Percentiles rank a stretch among this genome's conserved stretches.
These are phyloP conservation scores for Phialophora verrucosa DNA, from an alignment of 2,329 filamentous ascomycete species.

Conservation along the genomic window DNA sequence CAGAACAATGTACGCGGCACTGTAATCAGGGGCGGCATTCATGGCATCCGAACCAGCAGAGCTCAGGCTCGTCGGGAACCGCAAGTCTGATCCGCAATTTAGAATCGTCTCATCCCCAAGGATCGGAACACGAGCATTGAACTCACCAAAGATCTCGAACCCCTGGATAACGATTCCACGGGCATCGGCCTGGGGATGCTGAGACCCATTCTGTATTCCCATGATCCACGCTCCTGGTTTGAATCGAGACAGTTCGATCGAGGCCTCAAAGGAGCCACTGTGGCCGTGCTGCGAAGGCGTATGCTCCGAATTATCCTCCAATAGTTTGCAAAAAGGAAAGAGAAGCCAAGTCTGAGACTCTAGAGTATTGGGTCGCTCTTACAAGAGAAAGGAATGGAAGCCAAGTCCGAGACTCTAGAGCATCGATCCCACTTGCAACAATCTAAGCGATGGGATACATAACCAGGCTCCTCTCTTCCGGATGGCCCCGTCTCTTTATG, in stretches of 20 bases:
- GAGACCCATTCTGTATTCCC: background rate
- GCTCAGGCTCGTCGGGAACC: conserved; percentile 19
- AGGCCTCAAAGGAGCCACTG: background rate
- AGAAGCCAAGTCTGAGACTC: background rate
- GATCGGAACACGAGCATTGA: background rate
- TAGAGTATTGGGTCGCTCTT: conserved; percentile 13
- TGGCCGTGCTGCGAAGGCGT: background rate
- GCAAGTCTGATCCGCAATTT: conserved; percentile 1
- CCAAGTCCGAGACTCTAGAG: conserved; percentile 29
- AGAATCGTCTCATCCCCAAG: background rate
- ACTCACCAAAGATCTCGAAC: conserved; percentile 11
- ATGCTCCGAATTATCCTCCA: background rate
- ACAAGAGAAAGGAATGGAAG: no score
- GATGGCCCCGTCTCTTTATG: no score
- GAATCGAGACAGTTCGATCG: background rate
- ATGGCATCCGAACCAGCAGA: conserved; percentile 55
- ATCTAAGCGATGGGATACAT: conserved; percentile 34
- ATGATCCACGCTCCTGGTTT: background rate
- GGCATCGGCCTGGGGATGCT: background rate
- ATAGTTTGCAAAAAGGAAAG: background rate
- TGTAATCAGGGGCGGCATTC: conserved; percentile 93
- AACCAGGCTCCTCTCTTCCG: no score
- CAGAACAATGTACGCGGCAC: conserved; percentile 90
- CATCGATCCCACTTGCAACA: conserved; percentile 47
- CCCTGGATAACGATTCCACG: background rate